Evolutionary conservation across 108 stramenopile genomes (phyloP).

Genomic region (Ochromonas danica): DNA sequence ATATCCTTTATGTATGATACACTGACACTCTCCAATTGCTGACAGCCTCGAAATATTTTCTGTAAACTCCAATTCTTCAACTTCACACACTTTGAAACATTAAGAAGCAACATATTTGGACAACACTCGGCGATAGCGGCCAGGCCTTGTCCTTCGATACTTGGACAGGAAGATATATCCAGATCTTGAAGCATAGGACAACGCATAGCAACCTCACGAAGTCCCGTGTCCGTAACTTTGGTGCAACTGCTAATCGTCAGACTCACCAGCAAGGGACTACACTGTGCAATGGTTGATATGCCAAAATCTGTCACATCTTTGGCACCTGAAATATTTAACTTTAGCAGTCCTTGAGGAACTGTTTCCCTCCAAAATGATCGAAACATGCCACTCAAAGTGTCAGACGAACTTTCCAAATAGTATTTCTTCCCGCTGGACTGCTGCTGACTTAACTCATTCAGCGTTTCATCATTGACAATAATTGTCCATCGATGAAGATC

Average conservation of each 20-base stretch:
- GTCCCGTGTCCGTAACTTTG: not conserved
- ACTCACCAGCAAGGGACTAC: not conserved
- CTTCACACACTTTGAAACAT: not conserved
- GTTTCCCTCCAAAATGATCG: slow-evolving; percentile 18
- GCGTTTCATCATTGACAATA: not conserved
- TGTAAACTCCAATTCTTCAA: slow-evolving; percentile 3
- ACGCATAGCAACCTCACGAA: slow-evolving; percentile 18
- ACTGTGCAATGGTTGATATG: not conserved
- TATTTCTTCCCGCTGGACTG: not conserved
- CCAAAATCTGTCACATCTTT: slow-evolving; percentile 26
- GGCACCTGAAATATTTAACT: slow-evolving; percentile 1
- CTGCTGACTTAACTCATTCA: slow-evolving; percentile 18
- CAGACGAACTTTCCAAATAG: not conserved
- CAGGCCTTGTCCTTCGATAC: slow-evolving; percentile 19
- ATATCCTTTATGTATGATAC: slow-evolving; percentile 5
- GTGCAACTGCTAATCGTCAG: not conserved
- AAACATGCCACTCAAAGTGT: slow-evolving; percentile 9
- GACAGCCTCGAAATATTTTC: not conserved
- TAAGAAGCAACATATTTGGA: not conserved
- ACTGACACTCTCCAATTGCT: slow-evolving; percentile 11
- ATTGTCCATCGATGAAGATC: slow-evolving; percentile 27
- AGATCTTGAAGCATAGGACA: slow-evolving; percentile 11
- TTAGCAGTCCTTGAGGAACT: not conserved
- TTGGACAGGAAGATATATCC: slow-evolving; percentile 26
- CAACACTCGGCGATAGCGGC: slow-evolving; percentile 3